Base-by-base conservation (phyloP, 805 yeast genomes). In the Diddensiella caesifluorescens region DNA sequence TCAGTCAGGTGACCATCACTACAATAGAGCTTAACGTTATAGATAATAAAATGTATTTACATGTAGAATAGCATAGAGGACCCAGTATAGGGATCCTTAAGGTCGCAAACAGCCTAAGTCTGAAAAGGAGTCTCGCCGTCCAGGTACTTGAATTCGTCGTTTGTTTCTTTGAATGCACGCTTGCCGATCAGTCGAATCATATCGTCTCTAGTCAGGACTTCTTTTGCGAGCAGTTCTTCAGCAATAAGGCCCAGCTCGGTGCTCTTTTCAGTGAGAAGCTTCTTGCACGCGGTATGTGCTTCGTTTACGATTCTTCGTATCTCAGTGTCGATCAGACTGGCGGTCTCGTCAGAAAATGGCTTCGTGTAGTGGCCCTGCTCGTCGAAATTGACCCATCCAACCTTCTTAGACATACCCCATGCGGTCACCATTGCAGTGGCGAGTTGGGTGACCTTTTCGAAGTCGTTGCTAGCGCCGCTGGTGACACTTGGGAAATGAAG, bases 381-480 rank as follows among this genome's bases (percentile, higher is more conserved):
- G 49, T 79, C 77, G 56, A 79, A 84, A 45, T 74, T 70, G 41
- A 88, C 79, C 59, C 83, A 79, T n/a, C 98, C 98, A 31, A 92
- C 73, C 59, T 82, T 80, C 20, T 72, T 62, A 4, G 90, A 80
- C 98, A 92, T 92, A 41, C 99, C 99, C 56, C 87, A 74, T 48
- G 80, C 77, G 34, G 90, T 75, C 19, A 94, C 95, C 98, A 92
- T 92, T 21, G 83, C 77, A 36, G 81, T 83, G 1, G 97, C 97
- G 76, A 92, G 86, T 44, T 79, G 79, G 0, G 97, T 90, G 18
- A 92, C 95, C 62, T 92, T 92, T 61, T 90, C 86, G 70, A 92
- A 89, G 63, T 92, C 99, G 58, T 92, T 96, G 18, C 88, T 79
- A 0, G 96, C 98, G 45, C 99, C 98, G 42, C 94, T 80, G 4